Evolutionary conservation across 2,329 filamentous ascomycete species (phyloP), one percentile per base, ranked within the genome.

Genomic region (Tympanopsis confertula): DNA sequence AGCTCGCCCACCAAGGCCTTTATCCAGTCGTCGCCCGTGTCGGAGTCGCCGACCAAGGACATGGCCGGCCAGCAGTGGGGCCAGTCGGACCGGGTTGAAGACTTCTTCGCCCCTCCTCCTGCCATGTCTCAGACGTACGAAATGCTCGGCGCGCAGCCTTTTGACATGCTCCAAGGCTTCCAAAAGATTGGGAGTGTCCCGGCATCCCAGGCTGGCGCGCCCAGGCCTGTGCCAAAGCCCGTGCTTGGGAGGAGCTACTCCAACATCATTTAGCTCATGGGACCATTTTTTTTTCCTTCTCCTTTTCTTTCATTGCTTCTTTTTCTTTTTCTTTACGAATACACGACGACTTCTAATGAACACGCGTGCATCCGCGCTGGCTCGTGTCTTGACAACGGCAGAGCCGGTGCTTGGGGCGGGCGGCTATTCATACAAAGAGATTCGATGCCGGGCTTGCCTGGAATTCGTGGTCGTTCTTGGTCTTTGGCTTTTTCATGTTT

Each of bases 111-210:
- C 17, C 46, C 65, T 0, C 69, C 76, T 22, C 65, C 78, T 29
- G 62, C 76, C 37, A 64, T 67, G 40, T 76, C 81, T 42, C 74
- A 77, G 29, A 62, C 63, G 3, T 66, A 73, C 41, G 75, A 79
- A 32, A 66, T 65, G 42, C 59, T 70, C 13, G 74, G 70, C 2
- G 22, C 7, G 22, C 22, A 26, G n/a, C 7, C 7, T 7, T 68
- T 86, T 37, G 82, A 87, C 48, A 79, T 87, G 45, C 69, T 83
- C 33, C 78, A 84, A 50, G 81, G 81, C 7, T 87, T 86, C 49
- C 74, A 81, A 52, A 82, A 79, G 61, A 86, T 87, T 52, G 82
- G 82, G 35, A 61, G 65, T 35, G 63, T 52, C 44, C 61, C 43
- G 32, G 49, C 40, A 39, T 52, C 41, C 42, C 52, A 47, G 29